Base-by-base conservation (phyloP, 768 basidiomycete species). In the Lentinus tigrinus region DNA sequence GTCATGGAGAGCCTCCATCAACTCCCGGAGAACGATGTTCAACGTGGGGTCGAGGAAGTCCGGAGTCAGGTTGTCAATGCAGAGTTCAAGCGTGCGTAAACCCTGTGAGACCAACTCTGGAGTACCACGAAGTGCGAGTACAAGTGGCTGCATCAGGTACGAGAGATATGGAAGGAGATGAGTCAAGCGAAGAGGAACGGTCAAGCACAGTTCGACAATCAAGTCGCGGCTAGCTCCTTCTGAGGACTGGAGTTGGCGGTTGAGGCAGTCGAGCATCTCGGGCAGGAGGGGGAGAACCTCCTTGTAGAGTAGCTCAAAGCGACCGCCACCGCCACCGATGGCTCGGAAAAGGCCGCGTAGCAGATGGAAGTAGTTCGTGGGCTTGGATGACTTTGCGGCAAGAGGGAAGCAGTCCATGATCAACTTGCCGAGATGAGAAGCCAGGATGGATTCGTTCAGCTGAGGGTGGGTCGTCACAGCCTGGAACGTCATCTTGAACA, bases 41-140 rank as follows among this genome's bases (percentile, higher is more conserved):
- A 98, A 84, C 2, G 94, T 95, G 3, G 97, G 97, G 67, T 98
- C 96, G 27, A 99, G 81, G 77, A 98, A 98, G 73, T 98, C 97
- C 2, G 94, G 93, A 0, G 94, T 97, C 26, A 99, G 82, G 69
- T 98, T 99, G 76, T 99, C 97, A 67, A 98, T 96, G 74, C 96
- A 98, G n/a, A 99, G 80, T 72, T 99, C 97, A 57, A 99, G 83
- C 0, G 97, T 99, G 6, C 97, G 85, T 24, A 99, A 77, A 44
- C 97, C 97, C 76, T 99, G 97, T 23, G 93, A 88, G 53, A 98
- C 90, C 46, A 97, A 84, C 53, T 99, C 97, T 6, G 88, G 83
- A 38, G 83, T 85, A 37, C 95, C 95, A 50, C 88, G 85, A 51
- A 99, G 76, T 8, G 97, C 95, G 49, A 95, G 79, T 2, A 95